Base-by-base conservation (phyloP, 2,329 filamentous ascomycete genomes). In the Dothistroma pini region DNA sequence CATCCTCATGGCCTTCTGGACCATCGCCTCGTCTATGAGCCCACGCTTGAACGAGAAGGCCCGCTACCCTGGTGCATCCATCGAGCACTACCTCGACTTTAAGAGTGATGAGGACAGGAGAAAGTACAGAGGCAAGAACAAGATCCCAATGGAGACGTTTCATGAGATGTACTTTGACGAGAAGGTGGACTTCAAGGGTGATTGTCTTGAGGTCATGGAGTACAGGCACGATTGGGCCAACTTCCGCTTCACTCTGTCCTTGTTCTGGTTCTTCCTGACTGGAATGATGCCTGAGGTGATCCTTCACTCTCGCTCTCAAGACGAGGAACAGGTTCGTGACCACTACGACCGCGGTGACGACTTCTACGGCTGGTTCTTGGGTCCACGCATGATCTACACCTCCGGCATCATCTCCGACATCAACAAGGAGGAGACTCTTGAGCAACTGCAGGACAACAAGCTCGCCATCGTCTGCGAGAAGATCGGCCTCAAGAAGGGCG, bases 321-420 rank as follows among this genome's bases (percentile, higher is more conserved):
- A 97, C 70, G 93, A 97, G 84, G 93, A 97, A 78, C 95, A 97
- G 80, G 93, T 97, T 60, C 91, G 93, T 75, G 91, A 93, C 77
- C 92, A 97, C 82, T 99, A 99, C 79, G 95, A 97, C 83, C 89
- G 92, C 67, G 95, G 95, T 74, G 92, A 99, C 76, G 95, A 97
- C 79, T 96, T 97, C 81, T 99, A 99, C 83, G 89, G 86, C 76
- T 99, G 93, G 92, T 97, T 97, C 84, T 86, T 97, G 66, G 95
- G 95, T 64, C 93, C 93, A 62, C 93, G 93, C 74, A 99, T 97
- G 95, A 91, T 97, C 79, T 97, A 97, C 82, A 99, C 95, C 56
- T 96, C 91, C 55, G 95, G 95, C 71, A 83, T 99, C 72, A 96
- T 99, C 75, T 89, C 89, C 63, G 92, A 97, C 77, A 85, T 90